Conservation (phyloP, 257 asterid species). For the Salvia hispanica region DNA sequence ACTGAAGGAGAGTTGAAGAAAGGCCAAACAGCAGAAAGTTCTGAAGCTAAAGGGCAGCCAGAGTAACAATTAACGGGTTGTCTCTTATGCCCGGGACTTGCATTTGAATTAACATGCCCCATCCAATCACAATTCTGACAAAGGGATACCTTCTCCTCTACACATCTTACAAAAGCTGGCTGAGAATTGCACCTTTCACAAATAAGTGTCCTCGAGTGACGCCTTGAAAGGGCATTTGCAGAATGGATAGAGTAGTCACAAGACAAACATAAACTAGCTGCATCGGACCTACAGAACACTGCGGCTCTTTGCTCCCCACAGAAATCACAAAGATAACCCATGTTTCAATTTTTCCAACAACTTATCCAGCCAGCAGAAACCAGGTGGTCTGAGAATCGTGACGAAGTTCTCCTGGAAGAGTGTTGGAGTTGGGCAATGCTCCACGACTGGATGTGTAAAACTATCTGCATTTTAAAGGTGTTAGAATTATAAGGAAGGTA, state of each 20-base stretch:
- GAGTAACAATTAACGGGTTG: constrained; percentile 50
- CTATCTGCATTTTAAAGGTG: constrained; percentile 34
- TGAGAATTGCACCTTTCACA: constrained; percentile 63
- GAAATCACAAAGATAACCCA: constrained; percentile 64
- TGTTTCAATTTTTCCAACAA: constrained; percentile 14
- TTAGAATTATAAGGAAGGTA: background rate
- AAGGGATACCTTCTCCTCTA: constrained; percentile 53
- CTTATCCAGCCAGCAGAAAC: constrained; percentile 1
- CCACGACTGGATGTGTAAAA: constrained; percentile 15
- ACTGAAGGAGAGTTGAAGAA: constrained; percentile 42
- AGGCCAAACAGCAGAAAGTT: constrained; percentile 52
- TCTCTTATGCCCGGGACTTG: constrained; percentile 42
- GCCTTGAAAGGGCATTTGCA: constrained; percentile 56
- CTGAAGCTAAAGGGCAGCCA: constrained; percentile 57
- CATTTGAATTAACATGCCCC: constrained; percentile 41
- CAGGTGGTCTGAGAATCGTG: background rate
- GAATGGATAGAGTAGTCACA: constrained; percentile 62
- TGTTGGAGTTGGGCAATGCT: constrained; percentile 11
- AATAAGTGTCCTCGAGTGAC: constrained; percentile 58
- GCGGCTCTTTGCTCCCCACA: constrained; percentile 56
- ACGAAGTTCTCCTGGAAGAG: background rate
- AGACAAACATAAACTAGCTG: constrained; percentile 57
- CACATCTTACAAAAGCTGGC: constrained; percentile 52
- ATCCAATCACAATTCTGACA: constrained; percentile 63
- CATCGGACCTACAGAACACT: constrained; percentile 57